phyloP scores from a whole-genome alignment of 805 yeast genomes.

The Cyberlindnera petersonii region DNA sequence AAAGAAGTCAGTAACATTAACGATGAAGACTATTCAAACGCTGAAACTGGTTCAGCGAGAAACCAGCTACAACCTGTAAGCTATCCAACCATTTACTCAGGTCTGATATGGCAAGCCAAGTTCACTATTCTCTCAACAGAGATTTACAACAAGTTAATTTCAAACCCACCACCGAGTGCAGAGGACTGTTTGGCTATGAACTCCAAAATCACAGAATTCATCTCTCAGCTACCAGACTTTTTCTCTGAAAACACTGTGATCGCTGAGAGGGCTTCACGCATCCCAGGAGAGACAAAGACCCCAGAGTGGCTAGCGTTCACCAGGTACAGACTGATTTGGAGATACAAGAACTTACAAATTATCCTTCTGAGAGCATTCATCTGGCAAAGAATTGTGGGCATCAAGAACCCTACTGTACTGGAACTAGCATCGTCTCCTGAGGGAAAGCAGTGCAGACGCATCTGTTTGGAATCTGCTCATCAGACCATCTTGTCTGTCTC shows the following conservation, averaged over 20 bases:
- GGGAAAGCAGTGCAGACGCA: conserved; percentile 45
- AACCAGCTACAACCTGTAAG: conserved; percentile 20
- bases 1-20: conserved; percentile 47
- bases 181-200: conserved; percentile 49
- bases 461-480: conserved; percentile 48
- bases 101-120: conserved; percentile 51
- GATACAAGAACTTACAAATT: conserved; percentile 52
- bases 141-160: conserved; percentile 44
- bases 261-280: conserved; percentile 24
- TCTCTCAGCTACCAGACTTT: conserved; percentile 42
- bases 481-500: conserved; percentile 49
- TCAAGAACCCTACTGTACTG: conserved; percentile 31
- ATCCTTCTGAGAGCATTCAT: conserved; percentile 53
- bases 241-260: conserved; percentile 39
- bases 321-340: conserved; percentile 53
- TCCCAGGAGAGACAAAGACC: conserved; percentile 23
- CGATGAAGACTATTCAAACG: conserved; percentile 33
- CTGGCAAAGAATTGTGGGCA: conserved; percentile 46
- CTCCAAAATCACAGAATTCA: conserved; percentile 38
- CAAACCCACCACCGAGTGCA: conserved; percentile 45
- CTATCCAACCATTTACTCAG: conserved; percentile 55
- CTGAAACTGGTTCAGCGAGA: conserved; percentile 16
- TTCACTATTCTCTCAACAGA: conserved; percentile 45
- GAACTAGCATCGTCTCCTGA: conserved; percentile 37
- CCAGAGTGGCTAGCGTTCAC: conserved; percentile 55